Evolutionary conservation across 1,284 basidiomycete species (phyloP), one percentile per base, ranked within the genome.

Genomic region (Cryptococcus sp.): DNA sequence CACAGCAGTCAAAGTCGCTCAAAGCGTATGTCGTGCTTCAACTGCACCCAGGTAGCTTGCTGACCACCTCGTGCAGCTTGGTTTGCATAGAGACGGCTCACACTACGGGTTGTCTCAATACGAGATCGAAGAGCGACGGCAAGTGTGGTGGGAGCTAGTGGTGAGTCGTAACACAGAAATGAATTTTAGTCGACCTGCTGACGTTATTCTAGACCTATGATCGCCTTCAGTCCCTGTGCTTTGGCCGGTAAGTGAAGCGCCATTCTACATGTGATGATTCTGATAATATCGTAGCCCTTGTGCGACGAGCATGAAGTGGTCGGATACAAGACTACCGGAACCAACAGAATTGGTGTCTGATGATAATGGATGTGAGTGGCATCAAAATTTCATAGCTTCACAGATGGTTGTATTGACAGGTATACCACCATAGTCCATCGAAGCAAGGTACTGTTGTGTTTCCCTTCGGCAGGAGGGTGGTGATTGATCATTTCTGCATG

Each of bases 71-170:
- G 7, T 19, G 3, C 50, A 75, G 73, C 68, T 79, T 22, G 78
- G 78, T 1, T 57, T 79, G 1, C 76, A 79, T 63, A 70, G 78
- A 5, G 76, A 79, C 59, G 77, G 76, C 15, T 55, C 67, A 15
- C 53, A 61, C 1, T 79, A 76, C 43, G 76, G 72, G 3, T 61
- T 79, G 7, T 75, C 76, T 0, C 57, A 62, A 6, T 69, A 72
- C 48, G 78, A 79, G 49, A 61, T 73, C 1, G 71, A 72, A 39
- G 75, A 77, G 47, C 61, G 78, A 13, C 64, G 78, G 10, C 68
- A 72, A 52, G 71, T 78, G 6, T 78, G 73, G 67, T 79, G 76
- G 76, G 78, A 79, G 62, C 57, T 78, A 22, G 65, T 78, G 27
- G 69, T 70, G 40, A 55, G 68, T 59, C 11, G 23, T n/a, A 17